Evolutionary conservation across 202 grass and related monocot genomes (phyloP).

Genomic region (Digitaria exilis): DNA sequence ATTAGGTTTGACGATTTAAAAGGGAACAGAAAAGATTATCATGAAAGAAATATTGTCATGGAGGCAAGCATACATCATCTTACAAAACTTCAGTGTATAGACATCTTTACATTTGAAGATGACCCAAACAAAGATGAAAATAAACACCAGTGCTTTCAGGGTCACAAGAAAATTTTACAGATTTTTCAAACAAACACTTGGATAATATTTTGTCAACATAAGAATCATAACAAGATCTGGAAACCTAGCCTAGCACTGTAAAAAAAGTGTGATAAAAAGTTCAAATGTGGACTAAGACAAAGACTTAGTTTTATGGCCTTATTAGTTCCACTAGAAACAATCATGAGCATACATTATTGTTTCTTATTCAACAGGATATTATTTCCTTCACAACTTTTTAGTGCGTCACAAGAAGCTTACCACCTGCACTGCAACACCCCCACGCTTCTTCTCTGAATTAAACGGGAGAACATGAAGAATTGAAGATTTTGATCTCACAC

Average conservation of each 20-base stretch:
- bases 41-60: constrained; percentile 14
- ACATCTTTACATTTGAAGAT: background rate
- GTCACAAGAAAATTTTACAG: background rate
- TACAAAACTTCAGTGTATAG: background rate
- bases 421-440: constrained; percentile 77
- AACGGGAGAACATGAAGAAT: constrained; percentile 87
- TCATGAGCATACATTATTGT: background rate
- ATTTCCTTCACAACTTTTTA: background rate
- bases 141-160: background rate
- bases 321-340: constrained; percentile 1
- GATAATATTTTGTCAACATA: background rate
- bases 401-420: constrained; percentile 38
- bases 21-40: constrained; percentile 42
- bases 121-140: background rate
- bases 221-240: background rate
- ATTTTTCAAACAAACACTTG: background rate
- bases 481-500: constrained; percentile 52
- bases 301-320: background rate
- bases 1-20: constrained; percentile 34
- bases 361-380: constrained; percentile 9
- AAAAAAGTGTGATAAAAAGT: background rate
- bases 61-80: constrained; percentile 14
- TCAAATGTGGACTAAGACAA: background rate
- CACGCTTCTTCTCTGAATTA: constrained; percentile 91
- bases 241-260: background rate